These are phyloP conservation scores for Nakazawaea ernobii DNA, from an alignment of 805 yeast species.

Conservation along the genomic window DNA sequence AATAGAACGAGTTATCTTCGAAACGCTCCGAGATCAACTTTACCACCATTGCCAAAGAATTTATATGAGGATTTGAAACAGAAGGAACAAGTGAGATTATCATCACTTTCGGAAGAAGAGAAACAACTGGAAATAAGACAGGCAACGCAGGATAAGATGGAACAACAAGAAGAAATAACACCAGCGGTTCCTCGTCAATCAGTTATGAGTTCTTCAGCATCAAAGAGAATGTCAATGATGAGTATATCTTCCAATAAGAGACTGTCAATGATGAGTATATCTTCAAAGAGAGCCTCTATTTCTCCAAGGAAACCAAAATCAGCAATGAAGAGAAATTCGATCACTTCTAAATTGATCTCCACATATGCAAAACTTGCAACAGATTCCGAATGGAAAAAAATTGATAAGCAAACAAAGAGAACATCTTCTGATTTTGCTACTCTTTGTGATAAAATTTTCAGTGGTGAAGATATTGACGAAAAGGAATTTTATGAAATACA, in stretches of 20 bases:
- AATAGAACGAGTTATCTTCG: constrained; percentile 1
- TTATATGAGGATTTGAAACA: constrained; percentile 10
- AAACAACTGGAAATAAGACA: not conserved
- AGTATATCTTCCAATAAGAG: constrained; percentile 14
- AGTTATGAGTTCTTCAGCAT: not conserved
- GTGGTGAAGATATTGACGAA: constrained; percentile 55
- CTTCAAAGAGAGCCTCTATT: constrained; percentile 11
- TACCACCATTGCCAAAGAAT: constrained; percentile 16
- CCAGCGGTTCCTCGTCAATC: not conserved
- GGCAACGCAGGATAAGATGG: constrained; percentile 1
- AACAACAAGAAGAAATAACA: not conserved
- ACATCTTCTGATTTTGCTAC: constrained; percentile 76
- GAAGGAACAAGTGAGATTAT: not conserved
- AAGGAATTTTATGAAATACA: constrained; percentile 34
- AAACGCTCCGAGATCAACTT: constrained; percentile 12
- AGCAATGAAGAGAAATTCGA: constrained; percentile 56
- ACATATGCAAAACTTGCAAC: constrained; percentile 67
- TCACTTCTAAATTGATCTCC: constrained; percentile 63
- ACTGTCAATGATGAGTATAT: constrained; percentile 15
- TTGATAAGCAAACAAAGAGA: constrained; percentile 68
- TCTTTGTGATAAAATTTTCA: constrained; percentile 70
- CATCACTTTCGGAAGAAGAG: constrained; percentile 5
- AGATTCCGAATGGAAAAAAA: constrained; percentile 61
- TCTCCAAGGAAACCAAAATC: constrained; percentile 16
- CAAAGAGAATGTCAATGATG: constrained; percentile 16